These are phyloP conservation scores for Nemania diffusa DNA, from an alignment of 2,329 filamentous ascomycete species.

Conservation along the genomic window DNA sequence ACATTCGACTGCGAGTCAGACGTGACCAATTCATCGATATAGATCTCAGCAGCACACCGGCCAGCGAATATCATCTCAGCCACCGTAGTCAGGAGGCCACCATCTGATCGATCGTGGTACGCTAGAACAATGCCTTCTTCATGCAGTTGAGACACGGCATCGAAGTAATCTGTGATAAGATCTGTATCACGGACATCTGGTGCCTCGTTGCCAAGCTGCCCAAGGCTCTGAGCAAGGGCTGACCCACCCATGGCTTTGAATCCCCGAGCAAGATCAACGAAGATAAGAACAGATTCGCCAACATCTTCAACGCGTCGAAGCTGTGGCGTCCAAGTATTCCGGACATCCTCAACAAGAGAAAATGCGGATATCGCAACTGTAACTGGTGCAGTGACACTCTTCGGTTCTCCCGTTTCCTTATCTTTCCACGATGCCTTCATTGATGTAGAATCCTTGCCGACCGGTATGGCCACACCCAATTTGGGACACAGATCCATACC, in stretches of 20 bases:
- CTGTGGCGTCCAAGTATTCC: slow-evolving; percentile 93
- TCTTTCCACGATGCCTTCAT: slow-evolving; percentile 99
- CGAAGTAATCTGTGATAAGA: slow-evolving; percentile 88
- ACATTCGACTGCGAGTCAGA: slow-evolving; percentile 71
- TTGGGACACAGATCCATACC: slow-evolving; percentile 91
- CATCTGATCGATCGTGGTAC: slow-evolving; percentile 38
- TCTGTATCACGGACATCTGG: slow-evolving; percentile 88
- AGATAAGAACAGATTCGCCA: slow-evolving; percentile 87
- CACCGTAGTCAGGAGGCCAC: slow-evolving; percentile 67
- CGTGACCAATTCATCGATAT: slow-evolving; percentile 78
- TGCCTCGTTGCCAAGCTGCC: slow-evolving; percentile 83
- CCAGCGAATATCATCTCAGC: slow-evolving; percentile 99
- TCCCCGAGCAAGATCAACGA: slow-evolving; percentile 87
- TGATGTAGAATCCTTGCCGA: slow-evolving; percentile 97
- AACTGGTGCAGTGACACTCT: slow-evolving; percentile 91
- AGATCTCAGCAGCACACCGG: slow-evolving; percentile 85
- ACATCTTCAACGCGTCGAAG: slow-evolving; percentile 85
- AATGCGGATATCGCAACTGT: slow-evolving; percentile 94
- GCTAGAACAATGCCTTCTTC: slow-evolving; percentile 54
- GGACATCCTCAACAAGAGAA: slow-evolving; percentile 81
- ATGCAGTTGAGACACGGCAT: slow-evolving; percentile 77
- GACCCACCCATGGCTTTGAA: slow-evolving; percentile 88
- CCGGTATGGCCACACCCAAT: slow-evolving; percentile 92
- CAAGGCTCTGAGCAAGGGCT: slow-evolving; percentile 88
- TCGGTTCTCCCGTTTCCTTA: slow-evolving; percentile 69